Conservation (phyloP, 768 basidiomycete genomes). For the Phylloporus arenicola region DNA sequence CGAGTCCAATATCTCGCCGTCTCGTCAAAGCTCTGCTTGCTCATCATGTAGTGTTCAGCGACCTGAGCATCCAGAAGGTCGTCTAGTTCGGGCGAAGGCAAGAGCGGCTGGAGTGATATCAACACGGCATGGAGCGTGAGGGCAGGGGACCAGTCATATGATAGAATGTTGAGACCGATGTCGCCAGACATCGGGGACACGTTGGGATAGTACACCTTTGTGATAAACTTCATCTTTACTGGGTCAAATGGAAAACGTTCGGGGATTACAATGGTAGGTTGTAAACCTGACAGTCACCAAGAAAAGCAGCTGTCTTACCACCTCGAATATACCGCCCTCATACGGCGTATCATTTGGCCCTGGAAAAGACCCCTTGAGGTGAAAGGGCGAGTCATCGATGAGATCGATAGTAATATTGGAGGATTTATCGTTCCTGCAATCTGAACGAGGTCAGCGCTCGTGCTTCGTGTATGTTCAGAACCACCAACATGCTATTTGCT, state of each 20-base stretch:
- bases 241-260: slow-evolving; percentile 90
- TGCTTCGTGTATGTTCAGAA: background rate
- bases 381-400: slow-evolving; percentile 85
- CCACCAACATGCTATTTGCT: slow-evolving; percentile 78
- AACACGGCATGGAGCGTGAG: slow-evolving; percentile 93
- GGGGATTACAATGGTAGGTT: slow-evolving; percentile 66
- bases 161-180: slow-evolving; percentile 82
- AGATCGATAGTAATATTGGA: slow-evolving; percentile 84
- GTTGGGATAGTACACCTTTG: slow-evolving; percentile 95
- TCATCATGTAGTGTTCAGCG: slow-evolving; percentile 92
- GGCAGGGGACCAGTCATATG: slow-evolving; percentile 93
- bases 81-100: slow-evolving; percentile 91
- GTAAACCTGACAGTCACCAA: background rate
- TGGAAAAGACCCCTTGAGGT: slow-evolving; percentile 85
- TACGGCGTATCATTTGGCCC: slow-evolving; percentile 94
- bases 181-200: slow-evolving; percentile 91
- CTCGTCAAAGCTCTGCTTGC: slow-evolving; percentile 79
- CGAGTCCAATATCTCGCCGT: slow-evolving; percentile 94
- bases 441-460: slow-evolving; percentile 35
- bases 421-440: slow-evolving; percentile 93
- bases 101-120: slow-evolving; percentile 87
- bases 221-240: slow-evolving; percentile 98
- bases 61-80: slow-evolving; percentile 99
- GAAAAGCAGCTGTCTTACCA: slow-evolving; percentile 49
- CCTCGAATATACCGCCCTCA: slow-evolving; percentile 84